Conservation (phyloP, 768 basidiomycete genomes). For the Tricholoma bakamatsutake region DNA sequence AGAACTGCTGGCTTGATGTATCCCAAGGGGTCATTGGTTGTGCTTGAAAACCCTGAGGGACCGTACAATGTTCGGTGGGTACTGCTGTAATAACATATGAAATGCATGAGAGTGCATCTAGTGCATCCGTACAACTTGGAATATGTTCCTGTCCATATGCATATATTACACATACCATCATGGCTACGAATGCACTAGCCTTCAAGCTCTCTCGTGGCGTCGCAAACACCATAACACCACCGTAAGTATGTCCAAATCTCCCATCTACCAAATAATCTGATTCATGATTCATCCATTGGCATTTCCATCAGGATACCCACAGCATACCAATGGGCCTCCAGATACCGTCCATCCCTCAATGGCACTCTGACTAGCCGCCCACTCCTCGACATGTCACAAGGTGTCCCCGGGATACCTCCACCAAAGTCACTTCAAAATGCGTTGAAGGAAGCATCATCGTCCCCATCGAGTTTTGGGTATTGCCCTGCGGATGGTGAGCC, state of each 20-base stretch:
- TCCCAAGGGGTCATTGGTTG: no score
- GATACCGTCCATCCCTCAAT: constrained; percentile 26
- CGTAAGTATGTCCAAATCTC: constrained; percentile 29
- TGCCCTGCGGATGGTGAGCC: constrained; percentile 54
- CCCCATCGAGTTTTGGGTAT: constrained; percentile 46
- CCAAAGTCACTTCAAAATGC: constrained; percentile 44
- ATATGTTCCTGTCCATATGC: no score
- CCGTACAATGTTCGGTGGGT: no score
- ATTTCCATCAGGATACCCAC: constrained; percentile 41
- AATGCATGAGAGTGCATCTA: no score
- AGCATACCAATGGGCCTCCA: constrained; percentile 50
- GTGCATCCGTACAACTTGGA: no score
- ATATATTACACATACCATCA: no score
- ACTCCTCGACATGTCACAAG: constrained; percentile 69
- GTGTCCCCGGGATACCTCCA: constrained; percentile 66
- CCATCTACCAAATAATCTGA: not conserved
- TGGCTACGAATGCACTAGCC: constrained; percentile 35
- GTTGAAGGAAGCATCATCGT: constrained; percentile 38
- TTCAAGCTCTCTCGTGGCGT: constrained; percentile 37
- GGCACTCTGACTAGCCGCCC: constrained; percentile 32
- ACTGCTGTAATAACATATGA: no score
- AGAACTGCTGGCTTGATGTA: no score
- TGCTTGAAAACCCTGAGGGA: no score
- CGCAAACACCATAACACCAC: constrained; percentile 39
- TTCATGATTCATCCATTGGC: not conserved